These are phyloP conservation scores for Trichoderma pleuroti DNA, from an alignment of 2,329 filamentous ascomycete species.

Conservation along the genomic window DNA sequence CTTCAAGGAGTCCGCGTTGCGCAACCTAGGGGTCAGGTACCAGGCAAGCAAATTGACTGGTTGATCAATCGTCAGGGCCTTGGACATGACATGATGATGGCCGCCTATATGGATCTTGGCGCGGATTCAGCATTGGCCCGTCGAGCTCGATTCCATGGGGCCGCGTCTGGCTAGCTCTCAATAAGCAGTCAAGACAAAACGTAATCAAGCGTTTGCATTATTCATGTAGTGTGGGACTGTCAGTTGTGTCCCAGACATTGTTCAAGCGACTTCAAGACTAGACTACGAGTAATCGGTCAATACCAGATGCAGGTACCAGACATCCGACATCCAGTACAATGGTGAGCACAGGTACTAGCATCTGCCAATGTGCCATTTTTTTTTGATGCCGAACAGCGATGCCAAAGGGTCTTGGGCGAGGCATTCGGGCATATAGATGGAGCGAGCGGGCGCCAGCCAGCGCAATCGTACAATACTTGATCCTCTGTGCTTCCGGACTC, in stretches of 20 bases:
- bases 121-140: not conserved
- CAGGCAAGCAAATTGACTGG: constrained; percentile 10
- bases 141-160: constrained; percentile 1
- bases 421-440: not conserved
- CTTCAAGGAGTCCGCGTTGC: not conserved
- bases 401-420: not conserved
- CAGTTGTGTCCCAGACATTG: not conserved
- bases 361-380: not conserved
- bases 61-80: not conserved
- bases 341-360: not conserved
- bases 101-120: not conserved
- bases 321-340: not conserved
- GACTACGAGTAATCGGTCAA: too few relatives aligned
- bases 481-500: not conserved
- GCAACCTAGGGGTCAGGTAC: not conserved
- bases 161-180: not conserved
- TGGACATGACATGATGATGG: not conserved
- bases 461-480: not conserved
- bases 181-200: not conserved
- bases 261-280: not conserved
- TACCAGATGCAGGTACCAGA: not conserved
- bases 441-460: not conserved
- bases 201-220: not conserved
- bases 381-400: not conserved
- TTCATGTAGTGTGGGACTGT: not conserved